These are phyloP conservation scores for Emmonsiellopsis sp. DNA, from an alignment of 2,329 filamentous ascomycete genomes.

Conservation along the genomic window DNA sequence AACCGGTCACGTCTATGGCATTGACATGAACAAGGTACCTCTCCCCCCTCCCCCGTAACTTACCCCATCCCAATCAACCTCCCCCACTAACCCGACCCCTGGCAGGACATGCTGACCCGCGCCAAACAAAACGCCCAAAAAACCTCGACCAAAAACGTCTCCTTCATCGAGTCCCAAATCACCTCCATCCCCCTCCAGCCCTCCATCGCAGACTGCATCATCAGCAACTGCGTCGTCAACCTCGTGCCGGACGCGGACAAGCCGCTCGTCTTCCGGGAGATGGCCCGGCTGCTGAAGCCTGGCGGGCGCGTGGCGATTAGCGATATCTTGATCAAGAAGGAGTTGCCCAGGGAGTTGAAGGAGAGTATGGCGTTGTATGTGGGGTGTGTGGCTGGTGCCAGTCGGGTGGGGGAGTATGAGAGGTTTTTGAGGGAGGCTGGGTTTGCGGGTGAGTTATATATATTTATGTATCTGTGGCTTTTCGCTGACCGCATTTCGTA, in stretches of 20 bases:
- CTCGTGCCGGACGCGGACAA: constrained; percentile 48
- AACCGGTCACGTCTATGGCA: constrained; percentile 43
- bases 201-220: constrained; percentile 45
- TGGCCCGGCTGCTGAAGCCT: constrained; percentile 48
- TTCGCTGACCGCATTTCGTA: background rate
- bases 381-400: constrained; percentile 53
- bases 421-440: constrained; percentile 43
- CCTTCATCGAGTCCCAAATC: constrained; percentile 46
- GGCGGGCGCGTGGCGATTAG: constrained; percentile 51
- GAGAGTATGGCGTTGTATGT: constrained; percentile 47
- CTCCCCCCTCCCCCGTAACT: background rate
- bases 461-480: constrained; percentile 1
- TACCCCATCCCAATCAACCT: background rate
- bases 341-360: constrained; percentile 41
- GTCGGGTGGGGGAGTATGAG: constrained; percentile 44
- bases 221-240: constrained; percentile 57
- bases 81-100: background rate
- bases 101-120: constrained; percentile 47
- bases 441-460: constrained; percentile 35
- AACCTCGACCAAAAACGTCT: constrained; percentile 35
- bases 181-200: constrained; percentile 40
- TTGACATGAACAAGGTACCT: constrained; percentile 52
- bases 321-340: constrained; percentile 49
- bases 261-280: constrained; percentile 47
- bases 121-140: constrained; percentile 39